Evolutionary conservation across 2,329 filamentous ascomycete species (phyloP).

Genomic region (Dactylonectria macrodidyma): DNA sequence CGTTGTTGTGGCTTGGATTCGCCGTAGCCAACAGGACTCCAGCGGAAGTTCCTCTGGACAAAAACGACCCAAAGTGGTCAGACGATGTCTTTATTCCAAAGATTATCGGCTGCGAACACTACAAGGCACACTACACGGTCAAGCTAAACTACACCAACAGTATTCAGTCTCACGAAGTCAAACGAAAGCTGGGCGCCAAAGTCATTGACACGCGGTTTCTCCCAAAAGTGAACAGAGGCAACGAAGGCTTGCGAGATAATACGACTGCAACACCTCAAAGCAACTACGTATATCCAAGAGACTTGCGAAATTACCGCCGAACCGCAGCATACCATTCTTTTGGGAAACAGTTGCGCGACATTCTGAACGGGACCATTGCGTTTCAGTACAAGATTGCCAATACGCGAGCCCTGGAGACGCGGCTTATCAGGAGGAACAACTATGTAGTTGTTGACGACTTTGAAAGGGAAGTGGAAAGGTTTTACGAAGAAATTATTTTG

Average conservation of each 20-base stretch:
- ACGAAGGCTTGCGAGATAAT: slow-evolving; percentile 5
- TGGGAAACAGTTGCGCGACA: slow-evolving; percentile 18
- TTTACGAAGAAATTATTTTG: slow-evolving; percentile 38
- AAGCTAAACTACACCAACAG: slow-evolving; percentile 21
- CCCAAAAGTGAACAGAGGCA: not conserved
- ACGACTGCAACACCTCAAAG: not conserved
- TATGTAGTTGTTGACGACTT: slow-evolving; percentile 30
- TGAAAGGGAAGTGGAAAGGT: not conserved
- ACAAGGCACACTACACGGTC: slow-evolving; percentile 17
- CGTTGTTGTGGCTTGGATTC: slow-evolving; percentile 45
- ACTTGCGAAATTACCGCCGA: slow-evolving; percentile 8
- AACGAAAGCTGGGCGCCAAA: slow-evolving; percentile 5
- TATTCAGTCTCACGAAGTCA: slow-evolving; percentile 10
- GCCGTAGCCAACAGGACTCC: slow-evolving; percentile 8
- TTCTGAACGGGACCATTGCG: slow-evolving; percentile 17
- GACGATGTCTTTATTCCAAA: slow-evolving; percentile 10
- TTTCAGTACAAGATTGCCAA: slow-evolving; percentile 8
- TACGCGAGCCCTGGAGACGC: slow-evolving; percentile 20
- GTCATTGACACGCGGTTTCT: slow-evolving; percentile 20
- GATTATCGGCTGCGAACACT: slow-evolving; percentile 27
- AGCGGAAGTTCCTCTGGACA: slow-evolving; percentile 6
- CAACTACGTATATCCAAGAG: slow-evolving; percentile 23
- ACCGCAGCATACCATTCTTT: slow-evolving; percentile 21
- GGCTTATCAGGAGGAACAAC: slow-evolving; percentile 33
- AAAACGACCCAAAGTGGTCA: slow-evolving; percentile 21